phyloP scores from a whole-genome alignment of 208 protist species.

The Acanthamoeba castellanii region DNA sequence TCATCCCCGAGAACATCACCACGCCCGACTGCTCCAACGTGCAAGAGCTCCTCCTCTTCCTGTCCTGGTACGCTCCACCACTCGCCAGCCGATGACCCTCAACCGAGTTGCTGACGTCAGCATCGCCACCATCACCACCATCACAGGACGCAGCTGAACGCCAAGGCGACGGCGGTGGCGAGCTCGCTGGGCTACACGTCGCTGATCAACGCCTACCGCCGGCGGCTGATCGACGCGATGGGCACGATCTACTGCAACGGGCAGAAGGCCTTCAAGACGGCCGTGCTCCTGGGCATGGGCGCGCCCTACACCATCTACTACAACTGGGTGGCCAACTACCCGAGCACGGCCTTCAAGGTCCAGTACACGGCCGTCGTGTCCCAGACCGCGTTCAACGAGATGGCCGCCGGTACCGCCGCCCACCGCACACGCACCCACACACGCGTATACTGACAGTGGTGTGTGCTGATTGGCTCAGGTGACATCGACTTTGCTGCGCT shows the following conservation, averaged over 20 bases:
- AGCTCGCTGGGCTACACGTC: background rate
- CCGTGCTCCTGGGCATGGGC: constrained; percentile 48
- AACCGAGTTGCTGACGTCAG: background rate
- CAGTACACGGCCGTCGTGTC: background rate
- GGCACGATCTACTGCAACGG: constrained; percentile 51
- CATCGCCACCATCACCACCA: background rate
- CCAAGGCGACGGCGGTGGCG: background rate
- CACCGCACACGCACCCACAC: background rate
- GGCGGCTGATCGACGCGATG: constrained; percentile 36
- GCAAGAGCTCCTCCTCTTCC: background rate
- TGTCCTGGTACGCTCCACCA: background rate
- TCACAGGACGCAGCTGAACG: constrained; percentile 52
- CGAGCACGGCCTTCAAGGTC: constrained; percentile 29
- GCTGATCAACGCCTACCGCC: background rate
- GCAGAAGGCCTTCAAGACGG: constrained; percentile 19
- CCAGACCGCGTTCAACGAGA: background rate
- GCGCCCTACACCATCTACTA: background rate
- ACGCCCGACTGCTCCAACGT: constrained; percentile 16
- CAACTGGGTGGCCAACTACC: constrained; percentile 31
- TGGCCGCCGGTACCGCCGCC: constrained; percentile 32
- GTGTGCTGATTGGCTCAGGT: background rate
- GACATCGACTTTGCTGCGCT: background rate
- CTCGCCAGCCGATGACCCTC: background rate
- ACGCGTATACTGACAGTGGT: no score
- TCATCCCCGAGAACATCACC: constrained; percentile 7